phyloP scores from a whole-genome alignment of 306 rosid genomes.

The Lathyrus sativus region DNA sequence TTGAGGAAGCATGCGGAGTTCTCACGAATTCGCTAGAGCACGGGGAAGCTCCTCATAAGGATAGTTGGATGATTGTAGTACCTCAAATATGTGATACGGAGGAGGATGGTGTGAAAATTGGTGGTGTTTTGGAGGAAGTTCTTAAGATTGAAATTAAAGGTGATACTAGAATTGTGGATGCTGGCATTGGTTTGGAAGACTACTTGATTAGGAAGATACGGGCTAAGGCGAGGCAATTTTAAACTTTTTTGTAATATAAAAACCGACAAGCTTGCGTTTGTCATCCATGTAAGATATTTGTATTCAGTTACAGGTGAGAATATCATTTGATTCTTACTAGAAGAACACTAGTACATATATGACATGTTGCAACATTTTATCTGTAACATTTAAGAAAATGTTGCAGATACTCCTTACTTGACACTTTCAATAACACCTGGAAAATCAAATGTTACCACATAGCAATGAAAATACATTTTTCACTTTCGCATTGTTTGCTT shows the following conservation, averaged over 20 bases:
- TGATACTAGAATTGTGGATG: constrained; percentile 62
- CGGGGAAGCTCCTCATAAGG: constrained; percentile 70
- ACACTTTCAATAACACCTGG: too few species aligned
- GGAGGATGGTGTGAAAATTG: constrained; percentile 46
- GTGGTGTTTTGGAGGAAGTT: constrained; percentile 48
- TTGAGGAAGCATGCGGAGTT: constrained; percentile 69
- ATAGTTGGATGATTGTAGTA: constrained; percentile 63
- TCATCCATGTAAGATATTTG: constrained; percentile 5
- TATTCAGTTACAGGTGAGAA: neutral
- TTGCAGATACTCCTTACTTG: too few species aligned
- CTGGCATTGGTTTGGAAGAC: constrained; percentile 67
- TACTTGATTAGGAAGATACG: constrained; percentile 58
- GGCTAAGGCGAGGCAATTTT: constrained; percentile 40
- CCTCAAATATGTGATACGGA: constrained; percentile 64
- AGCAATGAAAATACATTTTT: too few species aligned
- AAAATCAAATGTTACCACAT: too few species aligned
- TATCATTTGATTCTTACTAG: neutral
- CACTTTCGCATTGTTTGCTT: too few species aligned
- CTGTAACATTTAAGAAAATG: too few species aligned
- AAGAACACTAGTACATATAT: too few species aligned
- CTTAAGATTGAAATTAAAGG: constrained; percentile 56
- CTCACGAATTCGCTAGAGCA: constrained; percentile 51
- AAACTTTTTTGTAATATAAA: constrained; percentile 4
- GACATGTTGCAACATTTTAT: too few species aligned
- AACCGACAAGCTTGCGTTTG: constrained; percentile 6